phyloP scores from a whole-genome alignment of 345 rosid genomes.

The Eutrema heterophyllum region DNA sequence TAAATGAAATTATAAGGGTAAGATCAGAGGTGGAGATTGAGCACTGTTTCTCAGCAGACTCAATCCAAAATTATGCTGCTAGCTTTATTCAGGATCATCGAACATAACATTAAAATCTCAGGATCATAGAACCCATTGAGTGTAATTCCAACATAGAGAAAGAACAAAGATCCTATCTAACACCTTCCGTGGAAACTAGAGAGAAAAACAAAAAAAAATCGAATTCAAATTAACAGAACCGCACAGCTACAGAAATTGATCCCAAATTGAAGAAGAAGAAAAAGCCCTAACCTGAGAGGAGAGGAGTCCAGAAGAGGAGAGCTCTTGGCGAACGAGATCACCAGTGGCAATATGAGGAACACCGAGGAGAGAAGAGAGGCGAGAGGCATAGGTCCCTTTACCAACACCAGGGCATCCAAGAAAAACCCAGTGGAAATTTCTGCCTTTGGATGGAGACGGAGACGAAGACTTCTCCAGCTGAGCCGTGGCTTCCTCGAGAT shows the following conservation, averaged over 20 bases:
- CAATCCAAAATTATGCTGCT: too few species aligned
- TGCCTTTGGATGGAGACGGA: constrained; percentile 30
- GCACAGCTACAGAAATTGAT: neutral
- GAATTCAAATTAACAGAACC: neutral
- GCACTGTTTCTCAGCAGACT: too few species aligned
- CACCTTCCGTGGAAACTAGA: neutral
- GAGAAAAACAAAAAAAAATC: neutral
- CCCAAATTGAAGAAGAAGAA: neutral
- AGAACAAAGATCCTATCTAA: neutral
- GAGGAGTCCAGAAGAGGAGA: constrained; percentile 67
- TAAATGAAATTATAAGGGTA: too few species aligned
- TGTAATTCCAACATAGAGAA: neutral
- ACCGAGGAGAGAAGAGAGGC: constrained; percentile 69
- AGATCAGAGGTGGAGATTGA: too few species aligned
- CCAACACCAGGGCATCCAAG: constrained; percentile 99
- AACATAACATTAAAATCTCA: too few species aligned
- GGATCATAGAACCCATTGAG: neutral
- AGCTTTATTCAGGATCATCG: too few species aligned
- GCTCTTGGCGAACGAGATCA: constrained; percentile 96
- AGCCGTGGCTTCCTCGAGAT: constrained; percentile 33
- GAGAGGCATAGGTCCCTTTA: constrained; percentile 95
- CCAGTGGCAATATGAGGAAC: constrained; percentile 99
- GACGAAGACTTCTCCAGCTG: constrained; percentile 26
- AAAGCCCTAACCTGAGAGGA: constrained; percentile 54
- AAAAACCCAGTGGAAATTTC: constrained; percentile 85